Evolutionary conservation across 2,329 filamentous ascomycete species (phyloP).

Genomic region (Talaromyces atroroseus): DNA sequence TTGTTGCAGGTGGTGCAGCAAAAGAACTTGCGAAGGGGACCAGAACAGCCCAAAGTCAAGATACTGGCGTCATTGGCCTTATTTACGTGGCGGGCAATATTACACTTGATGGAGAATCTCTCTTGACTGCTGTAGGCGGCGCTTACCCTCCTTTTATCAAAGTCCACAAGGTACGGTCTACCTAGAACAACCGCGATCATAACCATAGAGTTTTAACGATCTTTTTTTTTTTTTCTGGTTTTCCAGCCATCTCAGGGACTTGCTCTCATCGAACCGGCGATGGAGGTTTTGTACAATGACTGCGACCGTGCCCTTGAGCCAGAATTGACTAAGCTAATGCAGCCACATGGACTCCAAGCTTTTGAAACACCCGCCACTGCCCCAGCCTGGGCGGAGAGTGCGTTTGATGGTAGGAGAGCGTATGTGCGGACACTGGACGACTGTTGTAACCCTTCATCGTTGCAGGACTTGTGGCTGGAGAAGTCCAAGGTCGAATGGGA

Average conservation of each 20-base stretch:
- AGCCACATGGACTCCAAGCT: neutral
- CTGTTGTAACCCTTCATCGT: neutral
- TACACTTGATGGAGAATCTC: slow-evolving; percentile 19
- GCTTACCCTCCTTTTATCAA: slow-evolving; percentile 1
- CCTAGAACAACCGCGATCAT: neutral
- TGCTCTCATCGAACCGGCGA: neutral
- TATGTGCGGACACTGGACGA: neutral
- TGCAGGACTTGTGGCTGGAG: neutral
- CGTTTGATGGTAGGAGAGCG: slow-evolving; percentile 1
- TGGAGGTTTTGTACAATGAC: slow-evolving; percentile 1
- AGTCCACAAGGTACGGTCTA: neutral
- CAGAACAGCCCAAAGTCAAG: slow-evolving; percentile 17
- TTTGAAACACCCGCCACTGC: neutral
- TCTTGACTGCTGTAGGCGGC: neutral
- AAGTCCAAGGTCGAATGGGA: slow-evolving; percentile 1
- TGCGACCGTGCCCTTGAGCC: neutral
- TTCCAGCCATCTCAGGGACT: neutral
- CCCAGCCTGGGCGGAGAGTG: slow-evolving; percentile 1
- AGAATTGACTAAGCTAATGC: neutral
- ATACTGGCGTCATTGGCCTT: slow-evolving; percentile 19
- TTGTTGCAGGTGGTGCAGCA: slow-evolving; percentile 26
- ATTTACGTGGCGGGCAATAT: slow-evolving; percentile 21
- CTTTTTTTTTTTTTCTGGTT: no score
- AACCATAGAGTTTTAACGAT: neutral
- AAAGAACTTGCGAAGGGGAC: slow-evolving; percentile 24